These are phyloP conservation scores for Hylodesmum podocarpum DNA, from an alignment of 306 rosid species.

Conservation along the genomic window DNA sequence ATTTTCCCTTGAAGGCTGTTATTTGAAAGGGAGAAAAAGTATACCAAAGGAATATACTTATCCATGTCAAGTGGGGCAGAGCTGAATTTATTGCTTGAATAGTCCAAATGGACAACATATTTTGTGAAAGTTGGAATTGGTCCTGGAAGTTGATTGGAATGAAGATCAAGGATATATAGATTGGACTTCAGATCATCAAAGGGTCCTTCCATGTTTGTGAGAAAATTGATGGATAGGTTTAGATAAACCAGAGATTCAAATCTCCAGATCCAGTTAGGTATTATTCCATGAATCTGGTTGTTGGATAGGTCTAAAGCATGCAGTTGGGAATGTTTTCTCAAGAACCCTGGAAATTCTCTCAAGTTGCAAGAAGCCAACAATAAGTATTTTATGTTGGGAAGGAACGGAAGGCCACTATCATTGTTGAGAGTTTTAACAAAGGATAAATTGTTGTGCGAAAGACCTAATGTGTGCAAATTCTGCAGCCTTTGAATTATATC, in stretches of 20 bases:
- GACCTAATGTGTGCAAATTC: conserved; percentile 42
- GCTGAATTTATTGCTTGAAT: conserved; percentile 39
- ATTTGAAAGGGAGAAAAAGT: conserved; percentile 10
- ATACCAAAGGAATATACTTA: neutral
- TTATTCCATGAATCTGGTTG: conserved; percentile 42
- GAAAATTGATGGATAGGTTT: conserved; percentile 57
- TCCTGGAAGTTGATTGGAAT: conserved; percentile 47
- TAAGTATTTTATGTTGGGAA: conserved; percentile 14
- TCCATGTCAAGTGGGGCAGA: conserved; percentile 18
- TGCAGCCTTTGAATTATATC: neutral
- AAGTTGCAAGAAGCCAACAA: conserved; percentile 44
- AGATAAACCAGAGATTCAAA: neutral
- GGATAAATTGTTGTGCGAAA: conserved; percentile 41
- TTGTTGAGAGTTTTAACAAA: neutral
- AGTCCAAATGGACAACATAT: conserved; percentile 12
- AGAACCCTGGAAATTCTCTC: conserved; percentile 31
- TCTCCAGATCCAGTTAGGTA: conserved; percentile 68
- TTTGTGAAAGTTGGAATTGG: neutral
- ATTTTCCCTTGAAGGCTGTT: conserved; percentile 11
- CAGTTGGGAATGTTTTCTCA: conserved; percentile 36
- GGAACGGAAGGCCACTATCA: neutral
- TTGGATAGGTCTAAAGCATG: conserved; percentile 29
- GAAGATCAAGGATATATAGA: conserved; percentile 35
- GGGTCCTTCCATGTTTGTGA: conserved; percentile 33
- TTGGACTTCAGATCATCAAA: neutral